Evolutionary conservation across 768 basidiomycete genomes (phyloP), one percentile per base, ranked within the genome.

Genomic region (Rhizopogon salebrosus): DNA sequence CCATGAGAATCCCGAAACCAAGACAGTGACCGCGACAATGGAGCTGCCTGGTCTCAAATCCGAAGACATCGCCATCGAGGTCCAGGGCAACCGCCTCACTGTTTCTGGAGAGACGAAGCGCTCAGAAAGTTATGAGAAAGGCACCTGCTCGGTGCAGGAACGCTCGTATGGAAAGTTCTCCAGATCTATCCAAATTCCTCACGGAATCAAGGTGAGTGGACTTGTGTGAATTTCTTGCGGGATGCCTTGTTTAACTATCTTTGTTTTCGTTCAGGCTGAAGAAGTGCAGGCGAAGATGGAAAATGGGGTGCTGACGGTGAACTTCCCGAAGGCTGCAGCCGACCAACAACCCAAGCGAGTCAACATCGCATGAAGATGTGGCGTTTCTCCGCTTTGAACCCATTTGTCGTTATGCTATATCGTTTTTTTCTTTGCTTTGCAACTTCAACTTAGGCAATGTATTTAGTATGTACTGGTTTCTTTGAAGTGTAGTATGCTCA

Each of bases 31-130:
- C 1, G 82, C 82, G 41, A 65, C 72, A 9, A 80, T 83, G 59
- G 81, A 85, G 58, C 67, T 85, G 5, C 81, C 83, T 0, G 82
- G 81, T n/a, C 27, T 81, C 34, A 67, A 69, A 52, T 76, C 78
- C 27, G 76, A 83, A 45, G 66, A 82, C 54, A 68, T 84, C 42
- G 65, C 67, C 46, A 75, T 84, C 57, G 80, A 82, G 51, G 58
- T 81, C 8, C 72, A 75, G 53, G 71, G 76, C 54, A 75, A 76
- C 53, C 65, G 71, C 2, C 75, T 84, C 48, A 76, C 64, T 39
- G 62, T 84, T 41, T 75, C 79, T 2, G 82, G 79, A 8, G 76
- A 84, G 66, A 68, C 61, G 20, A 72, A 66, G 41, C 46, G 60
- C 39, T 61, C 64, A 5, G 49, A 64, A 20, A 60, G 75, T 24